Percentiles rank a stretch among this genome's conserved stretches.
Conservation (phyloP, 345 rosid genomes). For the Salix koriyanagi region DNA sequence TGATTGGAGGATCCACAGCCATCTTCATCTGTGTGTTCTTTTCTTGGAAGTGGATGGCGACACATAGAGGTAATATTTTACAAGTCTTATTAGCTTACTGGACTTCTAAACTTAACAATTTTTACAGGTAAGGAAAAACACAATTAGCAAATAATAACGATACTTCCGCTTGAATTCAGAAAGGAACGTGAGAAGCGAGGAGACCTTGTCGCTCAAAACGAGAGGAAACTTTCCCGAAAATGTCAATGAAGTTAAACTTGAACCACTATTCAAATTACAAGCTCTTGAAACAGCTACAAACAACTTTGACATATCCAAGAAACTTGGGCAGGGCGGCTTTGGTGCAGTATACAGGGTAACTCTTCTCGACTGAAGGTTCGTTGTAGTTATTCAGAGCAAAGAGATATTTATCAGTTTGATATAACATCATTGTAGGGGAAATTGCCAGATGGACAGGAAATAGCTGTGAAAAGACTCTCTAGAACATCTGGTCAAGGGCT, state of each 20-base stretch:
- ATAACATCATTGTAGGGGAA: conserved; percentile 8
- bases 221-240: not conserved
- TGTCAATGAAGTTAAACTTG: not conserved
- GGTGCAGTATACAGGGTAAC: conserved; percentile 23
- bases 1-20: not conserved
- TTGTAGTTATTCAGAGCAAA: not conserved
- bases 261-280: conserved; percentile 7
- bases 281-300: conserved; percentile 8
- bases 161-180: not conserved
- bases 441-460: conserved; percentile 12
- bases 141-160: not conserved
- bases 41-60: not conserved
- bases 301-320: conserved; percentile 7
- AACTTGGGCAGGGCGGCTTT: conserved; percentile 22
- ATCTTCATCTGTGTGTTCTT: not conserved
- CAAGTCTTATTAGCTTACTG: no score
- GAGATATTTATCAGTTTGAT: not conserved
- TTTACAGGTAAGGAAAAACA: not conserved
- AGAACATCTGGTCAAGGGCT: conserved; percentile 20
- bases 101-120: no score
- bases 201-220: not conserved
- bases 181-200: not conserved
- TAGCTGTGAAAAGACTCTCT: conserved; percentile 22
- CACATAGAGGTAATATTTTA: not conserved
- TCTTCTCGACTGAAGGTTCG: not conserved